Evolutionary conservation across 2,329 filamentous ascomycete species (phyloP), one percentile per base, ranked within the genome.

Genomic region (Elsinoe arachidis): DNA sequence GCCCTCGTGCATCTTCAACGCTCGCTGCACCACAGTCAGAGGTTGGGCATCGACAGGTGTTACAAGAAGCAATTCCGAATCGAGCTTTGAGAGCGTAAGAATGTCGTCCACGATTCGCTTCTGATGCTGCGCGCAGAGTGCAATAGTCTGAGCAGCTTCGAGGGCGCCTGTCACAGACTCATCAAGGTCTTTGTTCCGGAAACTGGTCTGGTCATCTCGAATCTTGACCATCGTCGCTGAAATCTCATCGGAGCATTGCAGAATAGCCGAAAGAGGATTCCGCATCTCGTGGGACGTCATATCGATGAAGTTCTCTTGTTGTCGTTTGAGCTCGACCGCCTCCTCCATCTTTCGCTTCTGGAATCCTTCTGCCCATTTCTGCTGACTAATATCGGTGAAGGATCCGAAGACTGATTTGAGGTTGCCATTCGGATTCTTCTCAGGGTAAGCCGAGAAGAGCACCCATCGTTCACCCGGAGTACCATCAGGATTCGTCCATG

Each of bases 241-340:
- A 71, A 90, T 88, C 67, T 90, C 86, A 63, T 90, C 87, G 4
- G 85, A 85, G 65, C 85, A 89, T 69, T 90, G 87, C 26, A 90
- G 72, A 39, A 90, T 84, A 4, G 86, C 87, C 23, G 82, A 86
- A 2, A 90, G 74, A 0, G 87, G 87, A 63, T 90, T 90, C 17
- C 65, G 44, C 83, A 89, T 86, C 65, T 88, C 86, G 69, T 88
- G 86, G 60, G 80, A 85, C 2, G 84, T 87, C 61, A 89, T 88
- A 68, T 90, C 87, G 65, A 91, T 88, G 64, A 90, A 90, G 61
- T 87, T 87, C 64, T 91, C 86, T 66, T 92, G 88, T 66, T 88
- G 85, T 4, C 84, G 78, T 69, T 93, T 93, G 60, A 90, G 78
- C 67, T 92, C 86, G 1, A 91, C 82, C 0, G 88, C 90, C 68